Conservation (phyloP, 2,329 filamentous ascomycete species). For the Diplodia scrobiculata region DNA sequence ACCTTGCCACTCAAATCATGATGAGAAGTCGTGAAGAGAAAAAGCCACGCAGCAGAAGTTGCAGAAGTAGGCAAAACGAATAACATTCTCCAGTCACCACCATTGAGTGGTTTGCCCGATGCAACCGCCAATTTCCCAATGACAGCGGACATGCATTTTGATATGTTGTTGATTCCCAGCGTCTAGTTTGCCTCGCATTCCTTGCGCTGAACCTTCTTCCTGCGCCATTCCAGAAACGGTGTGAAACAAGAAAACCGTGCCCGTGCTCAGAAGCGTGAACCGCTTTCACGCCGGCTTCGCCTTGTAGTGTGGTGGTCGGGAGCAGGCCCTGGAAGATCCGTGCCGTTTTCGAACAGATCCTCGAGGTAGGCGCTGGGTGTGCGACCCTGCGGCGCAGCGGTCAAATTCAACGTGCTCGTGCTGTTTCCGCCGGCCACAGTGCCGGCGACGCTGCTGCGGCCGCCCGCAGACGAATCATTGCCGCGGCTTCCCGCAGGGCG, state of each 20-base stretch:
- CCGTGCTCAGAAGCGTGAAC: not conserved
- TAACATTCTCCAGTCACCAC: not conserved
- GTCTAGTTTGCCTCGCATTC: not conserved
- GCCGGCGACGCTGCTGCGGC: constrained; percentile 44
- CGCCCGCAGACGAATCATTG: constrained; percentile 15
- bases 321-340: constrained; percentile 34
- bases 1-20: not conserved
- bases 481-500: constrained; percentile 15
- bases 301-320: constrained; percentile 20
- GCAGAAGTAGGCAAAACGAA: constrained; percentile 1
- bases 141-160: not conserved
- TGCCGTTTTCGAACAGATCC: constrained; percentile 79
- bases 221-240: not conserved
- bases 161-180: constrained; percentile 3
- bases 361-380: constrained; percentile 89
- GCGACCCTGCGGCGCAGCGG: constrained; percentile 63
- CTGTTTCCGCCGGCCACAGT: constrained; percentile 44
- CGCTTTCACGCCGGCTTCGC: constrained; percentile 18
- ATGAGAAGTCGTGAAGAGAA: not conserved
- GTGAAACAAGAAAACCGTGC: not conserved
- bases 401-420: constrained; percentile 66
- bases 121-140: not conserved
- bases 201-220: not conserved
- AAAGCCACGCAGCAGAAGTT: not conserved
- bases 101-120: not conserved